phyloP scores from a whole-genome alignment of 2,329 filamentous ascomycete genomes.

The Fusarium acutatum region DNA sequence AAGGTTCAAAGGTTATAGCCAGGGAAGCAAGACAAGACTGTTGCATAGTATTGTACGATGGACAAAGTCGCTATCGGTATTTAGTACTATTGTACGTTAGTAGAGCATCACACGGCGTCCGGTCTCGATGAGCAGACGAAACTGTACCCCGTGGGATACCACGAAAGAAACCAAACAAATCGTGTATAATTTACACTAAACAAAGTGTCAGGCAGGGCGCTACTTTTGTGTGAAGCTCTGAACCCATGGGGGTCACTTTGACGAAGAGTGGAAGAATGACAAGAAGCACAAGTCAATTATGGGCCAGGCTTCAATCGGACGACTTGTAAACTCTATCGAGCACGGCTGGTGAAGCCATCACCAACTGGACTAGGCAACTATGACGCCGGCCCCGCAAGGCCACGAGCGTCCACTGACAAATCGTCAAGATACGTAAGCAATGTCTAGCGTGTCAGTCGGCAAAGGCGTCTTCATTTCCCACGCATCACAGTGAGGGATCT shows the following conservation, averaged over 20 bases:
- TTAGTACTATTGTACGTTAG: conserved; percentile 17
- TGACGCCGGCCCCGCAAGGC: neutral
- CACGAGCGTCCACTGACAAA: neutral
- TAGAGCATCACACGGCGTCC: conserved; percentile 1
- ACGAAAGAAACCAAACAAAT: neutral
- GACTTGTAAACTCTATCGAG: conserved; percentile 15
- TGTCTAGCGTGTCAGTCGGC: neutral
- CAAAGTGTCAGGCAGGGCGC: neutral
- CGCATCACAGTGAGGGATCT: neutral
- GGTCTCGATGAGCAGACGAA: neutral
- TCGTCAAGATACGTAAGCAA: neutral
- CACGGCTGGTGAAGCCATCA: conserved; percentile 19
- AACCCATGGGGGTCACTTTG: neutral
- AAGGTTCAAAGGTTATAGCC: neutral
- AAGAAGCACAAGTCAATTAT: neutral
- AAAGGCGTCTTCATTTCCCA: neutral
- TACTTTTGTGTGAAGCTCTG: neutral
- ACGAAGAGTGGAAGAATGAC: neutral
- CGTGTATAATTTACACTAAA: neutral
- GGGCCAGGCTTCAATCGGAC: neutral
- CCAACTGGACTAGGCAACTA: neutral
- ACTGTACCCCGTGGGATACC: neutral
- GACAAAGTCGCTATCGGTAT: conserved; percentile 3
- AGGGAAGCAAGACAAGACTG: neutral
- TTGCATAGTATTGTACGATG: conserved; percentile 7